phyloP scores from a whole-genome alignment of 2,329 filamentous ascomycete species.

The Coniochaeta pulveracea region DNA sequence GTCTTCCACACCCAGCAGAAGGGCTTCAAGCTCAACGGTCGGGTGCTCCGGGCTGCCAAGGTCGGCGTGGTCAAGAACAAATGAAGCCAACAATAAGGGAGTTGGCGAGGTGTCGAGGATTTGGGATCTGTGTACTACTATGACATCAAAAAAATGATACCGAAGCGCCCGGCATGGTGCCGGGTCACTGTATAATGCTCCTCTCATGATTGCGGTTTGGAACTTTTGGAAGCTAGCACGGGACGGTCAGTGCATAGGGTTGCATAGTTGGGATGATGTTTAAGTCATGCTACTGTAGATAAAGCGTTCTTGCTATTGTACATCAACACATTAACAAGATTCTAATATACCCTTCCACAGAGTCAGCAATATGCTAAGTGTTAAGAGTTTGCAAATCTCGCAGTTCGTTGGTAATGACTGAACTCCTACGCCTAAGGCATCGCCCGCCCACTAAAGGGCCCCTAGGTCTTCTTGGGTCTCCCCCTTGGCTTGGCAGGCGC shows the following conservation, averaged over 20 bases:
- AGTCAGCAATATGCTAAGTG: background rate
- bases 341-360: background rate
- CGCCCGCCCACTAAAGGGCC: no score
- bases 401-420: background rate
- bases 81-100: slow-evolving; percentile 5
- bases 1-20: slow-evolving; percentile 93
- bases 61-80: slow-evolving; percentile 13
- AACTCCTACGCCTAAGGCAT: background rate
- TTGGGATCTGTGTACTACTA: slow-evolving; percentile 21
- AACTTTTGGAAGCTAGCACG: background rate
- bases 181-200: slow-evolving; percentile 31
- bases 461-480: background rate
- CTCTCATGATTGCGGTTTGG: slow-evolving; percentile 24
- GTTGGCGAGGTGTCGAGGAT: background rate
- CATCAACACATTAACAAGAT: background rate
- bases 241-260: background rate
- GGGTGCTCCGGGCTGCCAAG: slow-evolving; percentile 83
- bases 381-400: background rate
- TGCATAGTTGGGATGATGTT: no score
- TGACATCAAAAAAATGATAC: slow-evolving; percentile 7
- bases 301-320: slow-evolving; percentile 1
- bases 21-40: slow-evolving; percentile 87
- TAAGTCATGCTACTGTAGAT: slow-evolving; percentile 4
- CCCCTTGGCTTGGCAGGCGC: slow-evolving; percentile 1
- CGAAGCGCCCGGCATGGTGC: slow-evolving; percentile 19